Percentiles rank a stretch among this genome's conserved stretches.
phyloP scores from a whole-genome alignment of 1,284 basidiomycete species.

The Trametes versicolor region DNA sequence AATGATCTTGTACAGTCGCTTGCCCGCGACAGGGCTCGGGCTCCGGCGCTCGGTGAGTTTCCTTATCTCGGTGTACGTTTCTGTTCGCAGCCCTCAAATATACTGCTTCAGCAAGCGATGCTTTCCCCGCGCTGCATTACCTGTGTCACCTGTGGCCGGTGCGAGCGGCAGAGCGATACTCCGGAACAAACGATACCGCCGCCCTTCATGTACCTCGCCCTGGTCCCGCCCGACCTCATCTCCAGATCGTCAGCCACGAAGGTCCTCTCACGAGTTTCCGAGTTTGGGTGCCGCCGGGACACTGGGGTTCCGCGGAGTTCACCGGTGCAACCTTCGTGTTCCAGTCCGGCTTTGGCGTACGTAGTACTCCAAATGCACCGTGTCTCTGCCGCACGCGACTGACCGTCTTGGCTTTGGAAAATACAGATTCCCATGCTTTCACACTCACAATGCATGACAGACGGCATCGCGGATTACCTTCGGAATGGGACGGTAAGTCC shows the following conservation, averaged over 20 bases:
- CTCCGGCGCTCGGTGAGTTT: background rate
- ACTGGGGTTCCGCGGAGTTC: too few species aligned
- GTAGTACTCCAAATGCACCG: background rate
- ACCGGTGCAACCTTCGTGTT: too few species aligned
- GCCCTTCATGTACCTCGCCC: too few species aligned
- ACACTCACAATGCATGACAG: background rate
- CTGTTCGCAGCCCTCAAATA: background rate
- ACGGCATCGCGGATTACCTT: background rate
- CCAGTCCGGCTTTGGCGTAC: background rate
- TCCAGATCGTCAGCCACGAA: too few species aligned
- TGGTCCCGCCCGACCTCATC: too few species aligned
- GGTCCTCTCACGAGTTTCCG: too few species aligned
- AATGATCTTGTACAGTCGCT: background rate
- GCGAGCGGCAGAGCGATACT: background rate
- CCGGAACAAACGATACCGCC: background rate
- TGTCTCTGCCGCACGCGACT: background rate
- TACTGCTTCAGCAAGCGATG: background rate
- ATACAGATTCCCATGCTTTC: background rate
- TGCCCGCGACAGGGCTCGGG: background rate
- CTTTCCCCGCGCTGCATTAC: background rate
- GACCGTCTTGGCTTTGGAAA: background rate
- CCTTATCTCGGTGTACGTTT: background rate
- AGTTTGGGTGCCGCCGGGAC: too few species aligned
- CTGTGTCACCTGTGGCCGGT: constrained; percentile 1
- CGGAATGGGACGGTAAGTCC: background rate